phyloP scores from a whole-genome alignment of 768 basidiomycete species.

The Cytidiella melzeri region DNA sequence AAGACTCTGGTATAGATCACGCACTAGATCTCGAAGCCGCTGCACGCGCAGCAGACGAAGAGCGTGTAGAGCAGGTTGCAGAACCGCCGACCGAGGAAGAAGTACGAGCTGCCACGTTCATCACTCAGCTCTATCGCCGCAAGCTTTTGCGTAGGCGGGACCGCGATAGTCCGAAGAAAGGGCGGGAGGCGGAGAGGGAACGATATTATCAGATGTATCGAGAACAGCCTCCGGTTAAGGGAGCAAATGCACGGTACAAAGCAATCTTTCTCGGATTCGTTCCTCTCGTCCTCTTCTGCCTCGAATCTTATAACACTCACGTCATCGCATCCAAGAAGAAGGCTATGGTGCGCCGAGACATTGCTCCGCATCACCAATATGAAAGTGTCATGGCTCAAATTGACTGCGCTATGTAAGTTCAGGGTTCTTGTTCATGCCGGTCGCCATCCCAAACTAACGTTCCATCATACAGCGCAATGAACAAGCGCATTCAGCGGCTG shows the following conservation, averaged over 20 bases:
- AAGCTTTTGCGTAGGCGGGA: neutral
- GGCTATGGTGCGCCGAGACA: neutral
- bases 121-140: neutral
- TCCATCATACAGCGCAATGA: slow-evolving; percentile 1
- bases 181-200: neutral
- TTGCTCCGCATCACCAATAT: slow-evolving; percentile 6
- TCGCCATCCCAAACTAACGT: neutral
- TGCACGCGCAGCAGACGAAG: slow-evolving; percentile 6
- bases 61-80: neutral
- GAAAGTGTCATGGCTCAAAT: slow-evolving; percentile 9
- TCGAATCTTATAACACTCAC: neutral
- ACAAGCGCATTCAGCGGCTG: slow-evolving; percentile 10
- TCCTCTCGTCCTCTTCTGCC: slow-evolving; percentile 8
- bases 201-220: slow-evolving; percentile 7
- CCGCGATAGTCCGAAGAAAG: slow-evolving; percentile 7
- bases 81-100: slow-evolving; percentile 8
- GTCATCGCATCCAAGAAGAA: slow-evolving; percentile 3
- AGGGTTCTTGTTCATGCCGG: neutral
- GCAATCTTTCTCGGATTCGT: slow-evolving; percentile 9
- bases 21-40: slow-evolving; percentile 6
- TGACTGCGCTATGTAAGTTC: slow-evolving; percentile 11
- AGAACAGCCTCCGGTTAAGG: neutral
- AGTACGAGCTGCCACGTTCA: slow-evolving; percentile 6
- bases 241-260: neutral
- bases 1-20: slow-evolving; percentile 4